Evolutionary conservation across 1,139 yeast genomes (phyloP), one percentile per base, ranked within the genome.

Genomic region (Nakaseomyces glabratus): DNA sequence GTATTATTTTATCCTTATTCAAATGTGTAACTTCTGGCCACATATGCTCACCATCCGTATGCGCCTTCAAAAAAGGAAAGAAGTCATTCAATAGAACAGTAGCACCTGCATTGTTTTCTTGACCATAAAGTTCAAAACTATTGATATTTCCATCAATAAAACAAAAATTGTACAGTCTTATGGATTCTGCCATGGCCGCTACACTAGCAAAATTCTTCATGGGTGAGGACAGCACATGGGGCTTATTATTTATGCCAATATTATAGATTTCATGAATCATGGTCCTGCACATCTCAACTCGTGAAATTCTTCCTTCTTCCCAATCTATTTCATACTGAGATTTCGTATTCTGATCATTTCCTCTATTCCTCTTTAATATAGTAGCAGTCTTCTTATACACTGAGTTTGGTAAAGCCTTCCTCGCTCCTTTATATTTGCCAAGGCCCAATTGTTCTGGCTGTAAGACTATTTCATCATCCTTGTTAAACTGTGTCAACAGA

Each of bases 1-100:
- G 35, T n/a, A 34, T 12, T 18, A 24, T 29, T 15, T 15, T 21
- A 18, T 36, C 38, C n/a, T 36, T 38, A 18, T 35, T 41, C 23
- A 46, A 35, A 38, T 47, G 35, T 2, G 35, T 34, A 13, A 49
- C 39, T 6, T 30, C 20, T 2, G 53, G 53, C 47, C 49, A 48
- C 3, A 40, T 35, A 10, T 33, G 20, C 3, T 31, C 31, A 7
- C 24, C 32, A n/a, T 35, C 30, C 10, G 22, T 14, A 4, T 22
- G 23, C 5, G 24, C 34, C n/a, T 35, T 35, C 33, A 48, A 33
- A 32, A 46, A 47, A n/a, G 53, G 53, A 21, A 44, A 48, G 35
- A 46, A 33, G 19, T 47, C 40, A 4, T 28, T 23, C 24, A 43
- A 38, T n/a, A 43, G 37, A 20, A 8, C 12, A 12, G 12, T 5